phyloP scores from a whole-genome alignment of 2,329 filamentous ascomycete genomes.

The Capronia epimyces region DNA sequence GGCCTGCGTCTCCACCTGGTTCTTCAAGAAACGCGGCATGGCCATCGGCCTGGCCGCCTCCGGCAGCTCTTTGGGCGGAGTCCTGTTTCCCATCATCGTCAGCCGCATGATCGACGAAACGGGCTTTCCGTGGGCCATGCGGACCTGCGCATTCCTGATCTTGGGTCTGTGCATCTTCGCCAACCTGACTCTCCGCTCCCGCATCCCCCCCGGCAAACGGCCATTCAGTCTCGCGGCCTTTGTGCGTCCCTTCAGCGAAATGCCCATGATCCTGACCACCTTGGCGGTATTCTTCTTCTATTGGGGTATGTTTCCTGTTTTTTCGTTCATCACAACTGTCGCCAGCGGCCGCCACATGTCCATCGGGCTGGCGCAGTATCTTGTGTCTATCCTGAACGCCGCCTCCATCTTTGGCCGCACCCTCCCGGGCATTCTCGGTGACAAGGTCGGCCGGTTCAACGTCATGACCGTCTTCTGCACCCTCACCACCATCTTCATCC shows the following conservation, averaged over 20 bases:
- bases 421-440: slow-evolving; percentile 50
- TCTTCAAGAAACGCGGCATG: slow-evolving; percentile 47
- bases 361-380: slow-evolving; percentile 27
- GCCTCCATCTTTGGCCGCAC: slow-evolving; percentile 50
- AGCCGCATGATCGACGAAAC: slow-evolving; percentile 49
- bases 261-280: slow-evolving; percentile 27
- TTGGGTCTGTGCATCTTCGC: slow-evolving; percentile 53
- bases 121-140: slow-evolving; percentile 55
- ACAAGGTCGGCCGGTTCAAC: slow-evolving; percentile 52
- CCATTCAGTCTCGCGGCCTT: slow-evolving; percentile 33
- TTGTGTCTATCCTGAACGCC: slow-evolving; percentile 31
- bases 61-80: slow-evolving; percentile 53
- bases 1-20: slow-evolving; percentile 47
- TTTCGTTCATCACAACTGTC: slow-evolving; percentile 27
- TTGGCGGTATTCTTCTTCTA: slow-evolving; percentile 30
- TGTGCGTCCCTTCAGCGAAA: slow-evolving; percentile 30
- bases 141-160: slow-evolving; percentile 55
- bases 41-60: slow-evolving; percentile 52
- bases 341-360: slow-evolving; percentile 28
- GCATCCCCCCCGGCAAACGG: slow-evolving; percentile 40
- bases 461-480: slow-evolving; percentile 48
- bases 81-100: slow-evolving; percentile 60
- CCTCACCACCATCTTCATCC: slow-evolving; percentile 43
- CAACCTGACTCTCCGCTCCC: slow-evolving; percentile 49
- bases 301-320: slow-evolving; percentile 32